Evolutionary conservation across 1,284 basidiomycete genomes (phyloP), one percentile per base, ranked within the genome.

Genomic region (Tausonia pullulans): DNA sequence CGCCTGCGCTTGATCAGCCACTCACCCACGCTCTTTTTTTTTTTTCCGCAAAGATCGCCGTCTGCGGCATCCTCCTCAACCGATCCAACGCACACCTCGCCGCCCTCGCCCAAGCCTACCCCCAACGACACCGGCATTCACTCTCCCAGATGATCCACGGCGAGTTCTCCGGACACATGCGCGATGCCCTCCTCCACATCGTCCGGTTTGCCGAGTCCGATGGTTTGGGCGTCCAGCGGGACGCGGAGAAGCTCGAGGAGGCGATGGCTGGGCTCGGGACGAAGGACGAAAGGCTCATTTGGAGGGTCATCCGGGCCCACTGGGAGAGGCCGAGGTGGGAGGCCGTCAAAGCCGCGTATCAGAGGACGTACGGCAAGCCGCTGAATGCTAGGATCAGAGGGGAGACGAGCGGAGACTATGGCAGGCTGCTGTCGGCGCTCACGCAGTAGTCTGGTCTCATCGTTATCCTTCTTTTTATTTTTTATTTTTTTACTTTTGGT

Each of bases 161-260:
- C 45, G 77, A 78, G 68, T 77, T 78, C 69, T 75, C 74, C 5
- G 77, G 77, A 41, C 77, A 78, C 69, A 77, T 78, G 76, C 68
- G 48, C 9, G 73, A 76, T 60, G 74, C 69, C 3, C 70, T 77
- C 9, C 67, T 72, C 57, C 74, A 72, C 69, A 71, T 78, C 45
- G 75, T 72, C 16, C 67, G 70, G 27, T 72, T 69, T 6, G 72
- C 69, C 46, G 77, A 78, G 67, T 67, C 61, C 41, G 75, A 75
- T 51, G 75, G 75, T 2, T 70, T 72, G 59, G 76, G 61, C 9
- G 61, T 62, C 44, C 54, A 72, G 16, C 70, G 75, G 41, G 76
- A 77, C 69, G 72, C 71, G 0, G 70, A 74, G 60, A 61, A 73
- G 45, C 67, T 78, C 52, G 71, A 77, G 62, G 13, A 14, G 13